phyloP scores from a whole-genome alignment of 192 early-diverging fungal species.

The Podila horticola region DNA sequence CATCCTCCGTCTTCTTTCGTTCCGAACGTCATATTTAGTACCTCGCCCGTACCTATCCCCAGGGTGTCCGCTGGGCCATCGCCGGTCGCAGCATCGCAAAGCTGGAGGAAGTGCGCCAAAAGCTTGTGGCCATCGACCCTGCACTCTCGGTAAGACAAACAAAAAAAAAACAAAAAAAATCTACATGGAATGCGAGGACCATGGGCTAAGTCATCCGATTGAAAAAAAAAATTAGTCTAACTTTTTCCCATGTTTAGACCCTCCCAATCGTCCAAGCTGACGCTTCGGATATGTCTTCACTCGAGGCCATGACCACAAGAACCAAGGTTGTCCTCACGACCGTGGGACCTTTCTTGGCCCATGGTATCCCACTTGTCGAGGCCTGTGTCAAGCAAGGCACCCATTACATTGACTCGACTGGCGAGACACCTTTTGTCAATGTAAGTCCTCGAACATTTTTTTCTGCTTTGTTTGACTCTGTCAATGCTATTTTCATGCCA shows the following conservation, averaged over 20 bases:
- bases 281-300: slow-evolving; percentile 61
- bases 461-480: neutral
- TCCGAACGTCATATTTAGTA: slow-evolving; percentile 10
- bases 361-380: slow-evolving; percentile 78
- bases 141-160: slow-evolving; percentile 52
- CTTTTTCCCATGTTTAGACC: slow-evolving; percentile 15
- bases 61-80: slow-evolving; percentile 74
- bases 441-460: slow-evolving; percentile 9
- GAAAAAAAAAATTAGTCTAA: neutral
- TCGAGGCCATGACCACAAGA: slow-evolving; percentile 69
- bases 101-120: slow-evolving; percentile 66
- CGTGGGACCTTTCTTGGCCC: slow-evolving; percentile 80
- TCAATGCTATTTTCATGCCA: neutral
- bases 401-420: slow-evolving; percentile 94
- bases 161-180: neutral
- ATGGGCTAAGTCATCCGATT: neutral
- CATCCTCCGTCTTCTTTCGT: neutral
- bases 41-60: slow-evolving; percentile 15
- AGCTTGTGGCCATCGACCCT: slow-evolving; percentile 62
- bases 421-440: slow-evolving; percentile 65
- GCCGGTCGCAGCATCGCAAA: slow-evolving; percentile 79
- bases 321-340: slow-evolving; percentile 83
- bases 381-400: slow-evolving; percentile 75
- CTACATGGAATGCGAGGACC: neutral
- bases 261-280: slow-evolving; percentile 80